Evolutionary conservation across 2,329 filamentous ascomycete genomes (phyloP).

Genomic region (Cladosporium phlei): DNA sequence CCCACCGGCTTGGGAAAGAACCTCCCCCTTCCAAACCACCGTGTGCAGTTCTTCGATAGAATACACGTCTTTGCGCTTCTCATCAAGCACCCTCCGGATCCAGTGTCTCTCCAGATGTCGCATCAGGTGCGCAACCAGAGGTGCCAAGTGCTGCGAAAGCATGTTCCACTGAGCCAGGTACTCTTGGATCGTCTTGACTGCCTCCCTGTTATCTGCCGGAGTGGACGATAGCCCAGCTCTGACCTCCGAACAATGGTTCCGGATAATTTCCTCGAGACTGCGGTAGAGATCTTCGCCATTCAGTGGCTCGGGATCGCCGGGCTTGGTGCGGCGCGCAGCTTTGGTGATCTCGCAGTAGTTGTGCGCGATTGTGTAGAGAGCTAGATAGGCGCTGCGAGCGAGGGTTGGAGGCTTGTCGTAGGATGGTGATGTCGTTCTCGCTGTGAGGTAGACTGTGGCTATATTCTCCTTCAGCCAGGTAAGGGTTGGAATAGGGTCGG

Average conservation of each 20-base stretch:
- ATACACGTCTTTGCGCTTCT: neutral
- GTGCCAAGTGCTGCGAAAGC: neutral
- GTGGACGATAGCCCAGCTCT: neutral
- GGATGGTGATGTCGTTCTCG: neutral
- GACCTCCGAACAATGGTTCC: neutral
- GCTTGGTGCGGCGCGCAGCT: neutral
- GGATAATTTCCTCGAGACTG: neutral
- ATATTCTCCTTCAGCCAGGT: neutral
- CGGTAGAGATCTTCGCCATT: neutral
- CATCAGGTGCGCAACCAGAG: neutral
- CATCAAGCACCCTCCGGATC: neutral
- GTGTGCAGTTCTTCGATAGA: neutral
- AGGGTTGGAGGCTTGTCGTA: neutral
- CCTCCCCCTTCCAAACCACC: neutral
- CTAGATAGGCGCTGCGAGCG: neutral
- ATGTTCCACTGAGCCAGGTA: neutral
- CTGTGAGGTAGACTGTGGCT: neutral
- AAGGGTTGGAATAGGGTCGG: neutral
- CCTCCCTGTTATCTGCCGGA: neutral
- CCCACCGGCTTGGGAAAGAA: neutral
- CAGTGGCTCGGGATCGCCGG: neutral
- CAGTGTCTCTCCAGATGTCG: neutral
- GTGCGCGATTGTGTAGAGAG: neutral
- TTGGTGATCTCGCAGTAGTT: neutral
- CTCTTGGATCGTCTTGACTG: neutral